phyloP scores from a whole-genome alignment of 805 yeast genomes.

The Hanseniaspora mollemarum region DNA sequence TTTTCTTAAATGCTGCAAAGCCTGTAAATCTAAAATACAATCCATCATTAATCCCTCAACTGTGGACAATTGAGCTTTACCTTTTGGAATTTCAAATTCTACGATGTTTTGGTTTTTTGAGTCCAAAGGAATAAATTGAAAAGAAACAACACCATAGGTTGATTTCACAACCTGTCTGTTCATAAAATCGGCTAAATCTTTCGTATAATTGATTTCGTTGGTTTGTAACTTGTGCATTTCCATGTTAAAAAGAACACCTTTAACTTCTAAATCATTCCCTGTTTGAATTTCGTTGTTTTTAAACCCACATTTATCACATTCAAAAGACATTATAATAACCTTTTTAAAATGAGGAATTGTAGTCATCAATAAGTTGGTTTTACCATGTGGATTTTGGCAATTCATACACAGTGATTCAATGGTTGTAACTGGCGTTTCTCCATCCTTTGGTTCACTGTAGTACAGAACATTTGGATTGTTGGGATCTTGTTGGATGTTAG shows the following conservation, averaged over 20 bases:
- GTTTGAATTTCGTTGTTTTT: slow-evolving; percentile 89
- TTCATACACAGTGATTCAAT: slow-evolving; percentile 92
- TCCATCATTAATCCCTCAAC: slow-evolving; percentile 80
- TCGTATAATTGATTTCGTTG: slow-evolving; percentile 38
- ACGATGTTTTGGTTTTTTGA: slow-evolving; percentile 20
- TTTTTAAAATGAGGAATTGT: slow-evolving; percentile 86
- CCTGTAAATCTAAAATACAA: slow-evolving; percentile 66
- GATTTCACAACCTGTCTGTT: slow-evolving; percentile 86
- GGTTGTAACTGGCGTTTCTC: slow-evolving; percentile 83
- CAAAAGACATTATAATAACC: slow-evolving; percentile 85
- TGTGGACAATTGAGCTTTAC: slow-evolving; percentile 84
- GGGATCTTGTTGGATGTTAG: slow-evolving; percentile 22
- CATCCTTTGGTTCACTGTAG: slow-evolving; percentile 55
- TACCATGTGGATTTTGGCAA: slow-evolving; percentile 68
- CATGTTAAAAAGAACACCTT: slow-evolving; percentile 46
- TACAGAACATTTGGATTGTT: slow-evolving; percentile 58
- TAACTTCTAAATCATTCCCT: slow-evolving; percentile 84
- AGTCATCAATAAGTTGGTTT: slow-evolving; percentile 72
- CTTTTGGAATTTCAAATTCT: slow-evolving; percentile 71
- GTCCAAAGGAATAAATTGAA: slow-evolving; percentile 72
- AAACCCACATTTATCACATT: slow-evolving; percentile 88
- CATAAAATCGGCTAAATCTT: slow-evolving; percentile 29
- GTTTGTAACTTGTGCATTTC: slow-evolving; percentile 42
- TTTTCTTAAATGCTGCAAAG: slow-evolving; percentile 75
- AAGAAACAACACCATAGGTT: slow-evolving; percentile 53